These are phyloP conservation scores for Sophora flavescens DNA, from an alignment of 306 rosid genomes.

Conservation along the genomic window DNA sequence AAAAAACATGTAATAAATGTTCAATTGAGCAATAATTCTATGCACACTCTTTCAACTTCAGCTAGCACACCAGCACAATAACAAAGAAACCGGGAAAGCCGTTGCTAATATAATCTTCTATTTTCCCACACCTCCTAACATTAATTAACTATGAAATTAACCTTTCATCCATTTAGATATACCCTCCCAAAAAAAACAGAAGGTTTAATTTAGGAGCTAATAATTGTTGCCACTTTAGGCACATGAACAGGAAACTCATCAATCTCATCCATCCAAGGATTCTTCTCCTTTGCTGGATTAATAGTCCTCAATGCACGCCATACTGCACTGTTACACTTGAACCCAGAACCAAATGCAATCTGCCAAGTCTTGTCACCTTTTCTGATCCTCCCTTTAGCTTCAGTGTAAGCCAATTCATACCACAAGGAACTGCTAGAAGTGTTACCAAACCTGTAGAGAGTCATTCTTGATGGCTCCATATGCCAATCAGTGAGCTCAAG, in stretches of 20 bases:
- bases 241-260: slow-evolving; percentile 73
- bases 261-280: slow-evolving; percentile 93
- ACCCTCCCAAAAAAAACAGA: no score
- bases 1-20: slow-evolving; percentile 44
- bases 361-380: slow-evolving; percentile 88
- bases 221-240: slow-evolving; percentile 50
- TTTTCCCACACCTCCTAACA: slow-evolving; percentile 32
- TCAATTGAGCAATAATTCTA: slow-evolving; percentile 29
- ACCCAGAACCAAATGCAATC: slow-evolving; percentile 89
- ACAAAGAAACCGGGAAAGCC: slow-evolving; percentile 33
- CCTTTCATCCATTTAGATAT: background rate
- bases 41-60: slow-evolving; percentile 22
- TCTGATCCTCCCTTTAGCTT: slow-evolving; percentile 78
- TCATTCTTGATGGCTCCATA: slow-evolving; percentile 95
- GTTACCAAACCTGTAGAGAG: slow-evolving; percentile 74
- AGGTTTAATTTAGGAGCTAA: no score
- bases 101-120: background rate
- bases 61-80: slow-evolving; percentile 39
- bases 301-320: slow-evolving; percentile 79
- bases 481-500: slow-evolving; percentile 82
- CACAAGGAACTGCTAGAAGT: slow-evolving; percentile 89
- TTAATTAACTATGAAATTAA: slow-evolving; percentile 26
- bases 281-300: slow-evolving; percentile 77
- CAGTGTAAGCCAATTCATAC: slow-evolving; percentile 86
- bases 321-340: slow-evolving; percentile 89